Percentiles rank a stretch among this genome's conserved stretches.
Evolutionary conservation across 192 early-diverging fungal genomes (phyloP).

Genomic region (Oehlia diaphana): DNA sequence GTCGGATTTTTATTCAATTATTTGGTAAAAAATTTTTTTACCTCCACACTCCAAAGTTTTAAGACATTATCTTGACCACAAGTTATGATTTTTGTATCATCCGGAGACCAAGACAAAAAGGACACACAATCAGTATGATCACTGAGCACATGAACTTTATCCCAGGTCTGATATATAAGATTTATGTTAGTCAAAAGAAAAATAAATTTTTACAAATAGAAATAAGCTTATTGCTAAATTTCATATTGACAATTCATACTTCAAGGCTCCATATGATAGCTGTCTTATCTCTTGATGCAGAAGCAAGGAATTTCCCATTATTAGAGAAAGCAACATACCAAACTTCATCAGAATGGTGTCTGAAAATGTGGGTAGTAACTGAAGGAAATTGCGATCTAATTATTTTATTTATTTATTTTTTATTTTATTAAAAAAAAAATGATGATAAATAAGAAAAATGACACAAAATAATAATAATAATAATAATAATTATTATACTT

Average conservation of each 20-base stretch:
- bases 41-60: conserved; percentile 79
- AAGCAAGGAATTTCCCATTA: conserved; percentile 84
- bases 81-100: conserved; percentile 73
- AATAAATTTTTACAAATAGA: background rate
- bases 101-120: conserved; percentile 90
- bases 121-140: conserved; percentile 77
- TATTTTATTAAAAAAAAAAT: conserved; percentile 2
- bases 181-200: background rate
- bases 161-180: conserved; percentile 52
- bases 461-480: background rate
- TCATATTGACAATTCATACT: conserved; percentile 38
- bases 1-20: background rate
- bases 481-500: conserved; percentile 8
- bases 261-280: conserved; percentile 87
- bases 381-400: conserved; percentile 50
- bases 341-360: conserved; percentile 88
- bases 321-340: conserved; percentile 95
- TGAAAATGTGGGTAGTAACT: conserved; percentile 60
- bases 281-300: conserved; percentile 85
- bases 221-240: background rate
- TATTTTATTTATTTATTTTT: background rate
- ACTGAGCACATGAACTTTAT: conserved; percentile 46
- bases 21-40: conserved; percentile 27
- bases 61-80: conserved; percentile 80
- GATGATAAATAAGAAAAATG: conserved; percentile 21